phyloP scores from a whole-genome alignment of 495 filamentous ascomycete species.

The Aspergillus incahuasiensis region DNA sequence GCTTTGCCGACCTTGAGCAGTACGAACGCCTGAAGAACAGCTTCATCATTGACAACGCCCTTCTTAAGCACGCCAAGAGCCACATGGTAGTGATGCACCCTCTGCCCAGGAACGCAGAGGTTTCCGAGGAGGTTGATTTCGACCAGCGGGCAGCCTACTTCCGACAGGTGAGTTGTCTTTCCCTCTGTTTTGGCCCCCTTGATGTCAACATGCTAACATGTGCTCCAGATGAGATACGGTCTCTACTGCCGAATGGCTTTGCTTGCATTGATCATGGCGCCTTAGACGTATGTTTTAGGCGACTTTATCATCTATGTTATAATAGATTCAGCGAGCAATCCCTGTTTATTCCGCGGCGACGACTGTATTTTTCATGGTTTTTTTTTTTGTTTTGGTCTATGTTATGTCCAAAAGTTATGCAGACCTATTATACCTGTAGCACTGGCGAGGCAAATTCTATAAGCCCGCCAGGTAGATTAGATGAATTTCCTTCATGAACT shows the following conservation, averaged over 20 bases:
- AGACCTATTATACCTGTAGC: conserved; percentile 37
- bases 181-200: neutral
- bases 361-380: conserved; percentile 24
- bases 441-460: conserved; percentile 14
- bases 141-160: conserved; percentile 97
- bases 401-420: conserved; percentile 34
- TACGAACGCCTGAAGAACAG: conserved; percentile 84
- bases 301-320: conserved; percentile 9
- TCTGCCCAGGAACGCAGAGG: conserved; percentile 85
- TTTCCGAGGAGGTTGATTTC: conserved; percentile 93
- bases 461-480: conserved; percentile 41
- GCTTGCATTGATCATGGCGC: conserved; percentile 83
- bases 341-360: conserved; percentile 15
- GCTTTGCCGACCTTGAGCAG: conserved; percentile 71
- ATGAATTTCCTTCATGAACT: conserved; percentile 40
- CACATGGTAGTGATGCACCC: conserved; percentile 95
- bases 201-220: conserved; percentile 31
- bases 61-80: conserved; percentile 86
- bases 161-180: conserved; percentile 73
- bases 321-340: neutral
- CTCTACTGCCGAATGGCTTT: conserved; percentile 97
- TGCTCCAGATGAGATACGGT: conserved; percentile 86
- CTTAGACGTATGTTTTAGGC: conserved; percentile 30
- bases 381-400: conserved; percentile 16
- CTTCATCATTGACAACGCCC: conserved; percentile 81